A percentile compares a stretch with the other conserved stretches of the same genome.
Evolutionary conservation across 805 yeast species (phyloP).

Genomic region (Myxozyma neglecta): DNA sequence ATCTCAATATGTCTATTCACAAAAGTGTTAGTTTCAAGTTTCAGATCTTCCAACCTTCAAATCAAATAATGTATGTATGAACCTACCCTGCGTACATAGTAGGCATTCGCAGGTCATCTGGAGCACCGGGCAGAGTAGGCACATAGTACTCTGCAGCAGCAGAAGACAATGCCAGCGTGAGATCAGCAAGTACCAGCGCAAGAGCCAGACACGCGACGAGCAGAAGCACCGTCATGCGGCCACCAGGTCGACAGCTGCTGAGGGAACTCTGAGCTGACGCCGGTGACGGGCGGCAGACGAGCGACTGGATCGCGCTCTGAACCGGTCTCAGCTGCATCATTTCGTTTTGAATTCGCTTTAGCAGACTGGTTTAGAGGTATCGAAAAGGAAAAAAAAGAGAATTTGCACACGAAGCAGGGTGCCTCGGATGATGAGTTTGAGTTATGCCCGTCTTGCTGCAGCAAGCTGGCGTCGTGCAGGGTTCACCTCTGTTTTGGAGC

Average conservation of each 20-base stretch:
- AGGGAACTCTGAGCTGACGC: not conserved
- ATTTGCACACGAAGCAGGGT: no score
- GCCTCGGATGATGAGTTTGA: not conserved
- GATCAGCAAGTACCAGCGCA: conserved; percentile 13
- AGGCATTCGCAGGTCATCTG: conserved; percentile 38
- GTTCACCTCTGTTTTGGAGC: not conserved
- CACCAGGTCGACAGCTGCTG: not conserved
- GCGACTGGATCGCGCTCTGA: not conserved
- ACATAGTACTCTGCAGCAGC: conserved; percentile 39
- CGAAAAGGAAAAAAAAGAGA: not conserved
- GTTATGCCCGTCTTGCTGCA: not conserved
- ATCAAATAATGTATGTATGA: not conserved
- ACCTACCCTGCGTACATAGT: conserved; percentile 50
- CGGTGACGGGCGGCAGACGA: not conserved
- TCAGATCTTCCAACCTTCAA: not conserved
- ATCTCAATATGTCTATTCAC: conserved; percentile 55
- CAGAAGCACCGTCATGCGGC: not conserved
- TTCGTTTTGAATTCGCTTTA: not conserved
- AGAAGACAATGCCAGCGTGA: conserved; percentile 8
- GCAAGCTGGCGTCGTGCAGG: not conserved
- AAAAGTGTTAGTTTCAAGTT: not conserved
- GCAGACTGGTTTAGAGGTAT: not conserved
- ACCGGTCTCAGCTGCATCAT: not conserved
- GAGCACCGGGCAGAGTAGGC: conserved; percentile 39
- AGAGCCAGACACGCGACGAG: not conserved